A percentile compares a stretch with the other conserved stretches of the same genome.
Evolutionary conservation across 2,329 filamentous ascomycete species (phyloP).

Genomic region (Cladosporium sp.): DNA sequence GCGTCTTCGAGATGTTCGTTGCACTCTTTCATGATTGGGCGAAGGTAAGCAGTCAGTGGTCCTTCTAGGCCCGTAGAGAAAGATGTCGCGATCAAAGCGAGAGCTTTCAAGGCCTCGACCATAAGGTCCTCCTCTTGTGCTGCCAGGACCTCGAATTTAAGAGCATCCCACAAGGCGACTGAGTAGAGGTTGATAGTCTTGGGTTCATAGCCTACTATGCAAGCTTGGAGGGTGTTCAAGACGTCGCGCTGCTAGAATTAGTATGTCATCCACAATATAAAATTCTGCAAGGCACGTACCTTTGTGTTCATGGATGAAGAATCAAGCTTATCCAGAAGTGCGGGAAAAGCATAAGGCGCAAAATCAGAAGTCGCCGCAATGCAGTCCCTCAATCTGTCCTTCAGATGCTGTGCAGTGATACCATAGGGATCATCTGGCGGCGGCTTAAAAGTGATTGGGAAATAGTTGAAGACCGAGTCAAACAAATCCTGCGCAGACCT

Average conservation of each 20-base stretch:
- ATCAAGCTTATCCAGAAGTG: slow-evolving; percentile 63
- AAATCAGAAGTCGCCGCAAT: slow-evolving; percentile 59
- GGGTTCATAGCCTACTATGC: slow-evolving; percentile 55
- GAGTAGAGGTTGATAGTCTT: slow-evolving; percentile 58
- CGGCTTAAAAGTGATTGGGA: slow-evolving; percentile 65
- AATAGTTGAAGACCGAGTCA: slow-evolving; percentile 67
- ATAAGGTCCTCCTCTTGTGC: slow-evolving; percentile 62
- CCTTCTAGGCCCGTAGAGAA: slow-evolving; percentile 48
- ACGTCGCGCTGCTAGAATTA: slow-evolving; percentile 51
- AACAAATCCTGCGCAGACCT: slow-evolving; percentile 58
- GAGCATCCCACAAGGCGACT: slow-evolving; percentile 61
- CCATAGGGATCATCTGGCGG: slow-evolving; percentile 66
- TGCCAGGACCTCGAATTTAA: slow-evolving; percentile 66
- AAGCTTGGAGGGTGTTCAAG: slow-evolving; percentile 57
- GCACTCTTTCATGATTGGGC: slow-evolving; percentile 61
- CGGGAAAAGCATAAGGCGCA: slow-evolving; percentile 63
- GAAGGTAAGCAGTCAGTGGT: slow-evolving; percentile 50
- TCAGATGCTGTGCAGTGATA: slow-evolving; percentile 64
- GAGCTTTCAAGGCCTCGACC: slow-evolving; percentile 51
- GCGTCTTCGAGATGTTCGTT: slow-evolving; percentile 64
- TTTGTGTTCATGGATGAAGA: slow-evolving; percentile 65
- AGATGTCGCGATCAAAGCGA: slow-evolving; percentile 52
- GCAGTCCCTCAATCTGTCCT: slow-evolving; percentile 59
- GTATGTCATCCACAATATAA: neutral
- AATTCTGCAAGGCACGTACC: slow-evolving; percentile 31